Evolutionary conservation across 768 basidiomycete genomes (phyloP), one percentile per base, ranked within the genome.

Genomic region (Mycena latifolia): DNA sequence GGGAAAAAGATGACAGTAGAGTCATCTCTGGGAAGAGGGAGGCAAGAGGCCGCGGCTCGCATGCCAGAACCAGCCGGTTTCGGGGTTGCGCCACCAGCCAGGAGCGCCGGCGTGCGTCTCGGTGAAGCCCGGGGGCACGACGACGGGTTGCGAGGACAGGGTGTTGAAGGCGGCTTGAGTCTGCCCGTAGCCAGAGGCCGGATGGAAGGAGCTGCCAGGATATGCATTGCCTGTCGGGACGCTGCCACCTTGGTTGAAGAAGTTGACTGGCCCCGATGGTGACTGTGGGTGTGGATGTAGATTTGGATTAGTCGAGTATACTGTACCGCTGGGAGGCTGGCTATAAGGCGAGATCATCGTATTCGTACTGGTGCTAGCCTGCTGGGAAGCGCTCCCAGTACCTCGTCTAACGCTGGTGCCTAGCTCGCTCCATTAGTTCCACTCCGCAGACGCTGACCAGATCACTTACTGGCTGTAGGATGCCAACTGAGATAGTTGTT

Each of bases 61-160:
- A 37, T 63, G 45, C 67, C 67, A 69, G 24, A 65, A 69, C 67
- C 67, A 69, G 2, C 67, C 67, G 1, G 63, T 69, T 28, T 43
- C 50, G 2, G 67, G 67, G 28, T 69, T 69, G 7, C 67, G 46
- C 58, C 63, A 69, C 63, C 63, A 64, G 15, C 67, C 67, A 0
- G 63, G 63, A 0, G 33, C 5, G 48, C 9, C 41, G 1, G 67
- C 55, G 45, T 69, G 47, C 10, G 52, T 59, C n/a, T 69, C 63
- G 5, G 67, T 69, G 43, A 69, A 69, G 14, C 67, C 67, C 9
- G 63, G n/a, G 6, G 67, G 67, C 12, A 69, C 59, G 25, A 69
- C 63, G 59, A 69, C 67, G 12, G 58, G 67, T 1, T 69, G 67
- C 9, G 58, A 12, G 1, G 63, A 45, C 15, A 69, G 54, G 2